phyloP scores from a whole-genome alignment of 2,329 filamentous ascomycete species.

The Penicillium sp. region DNA sequence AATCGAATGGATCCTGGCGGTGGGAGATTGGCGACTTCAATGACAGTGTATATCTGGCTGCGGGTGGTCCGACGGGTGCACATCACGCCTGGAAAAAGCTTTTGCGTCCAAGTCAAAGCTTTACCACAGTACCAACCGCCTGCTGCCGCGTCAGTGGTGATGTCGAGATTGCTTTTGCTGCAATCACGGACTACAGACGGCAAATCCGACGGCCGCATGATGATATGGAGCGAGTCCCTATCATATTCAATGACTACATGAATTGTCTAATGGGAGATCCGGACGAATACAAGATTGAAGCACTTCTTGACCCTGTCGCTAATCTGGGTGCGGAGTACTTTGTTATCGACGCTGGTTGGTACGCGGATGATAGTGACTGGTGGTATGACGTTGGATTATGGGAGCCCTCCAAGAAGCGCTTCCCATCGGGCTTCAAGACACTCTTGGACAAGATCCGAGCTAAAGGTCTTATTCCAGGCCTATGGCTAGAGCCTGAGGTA shows the following conservation, averaged over 20 bases:
- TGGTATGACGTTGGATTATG: constrained; percentile 44
- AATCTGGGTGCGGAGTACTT: constrained; percentile 40
- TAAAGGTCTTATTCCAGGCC: constrained; percentile 33
- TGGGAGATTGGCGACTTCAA: constrained; percentile 43
- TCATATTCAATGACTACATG: constrained; percentile 49
- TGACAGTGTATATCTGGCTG: constrained; percentile 38
- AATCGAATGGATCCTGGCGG: constrained; percentile 42
- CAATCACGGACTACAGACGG: constrained; percentile 37
- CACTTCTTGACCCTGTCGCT: constrained; percentile 33
- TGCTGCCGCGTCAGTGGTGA: constrained; percentile 24
- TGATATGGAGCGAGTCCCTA: constrained; percentile 34
- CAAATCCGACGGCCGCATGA: constrained; percentile 32
- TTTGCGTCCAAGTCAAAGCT: background rate
- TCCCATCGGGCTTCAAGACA: constrained; percentile 35
- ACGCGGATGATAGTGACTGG: constrained; percentile 42
- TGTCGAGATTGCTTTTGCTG: constrained; percentile 29
- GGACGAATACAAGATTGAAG: constrained; percentile 36
- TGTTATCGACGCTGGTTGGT: constrained; percentile 45
- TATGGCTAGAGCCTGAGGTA: constrained; percentile 45
- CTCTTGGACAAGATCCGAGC: constrained; percentile 30
- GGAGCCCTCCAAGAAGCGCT: constrained; percentile 37
- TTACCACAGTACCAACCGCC: constrained; percentile 14
- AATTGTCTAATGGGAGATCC: constrained; percentile 47
- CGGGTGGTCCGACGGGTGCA: constrained; percentile 32
- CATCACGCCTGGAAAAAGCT: background rate